Conservation (phyloP, 345 rosid species). For the Hypericum androsaemum region DNA sequence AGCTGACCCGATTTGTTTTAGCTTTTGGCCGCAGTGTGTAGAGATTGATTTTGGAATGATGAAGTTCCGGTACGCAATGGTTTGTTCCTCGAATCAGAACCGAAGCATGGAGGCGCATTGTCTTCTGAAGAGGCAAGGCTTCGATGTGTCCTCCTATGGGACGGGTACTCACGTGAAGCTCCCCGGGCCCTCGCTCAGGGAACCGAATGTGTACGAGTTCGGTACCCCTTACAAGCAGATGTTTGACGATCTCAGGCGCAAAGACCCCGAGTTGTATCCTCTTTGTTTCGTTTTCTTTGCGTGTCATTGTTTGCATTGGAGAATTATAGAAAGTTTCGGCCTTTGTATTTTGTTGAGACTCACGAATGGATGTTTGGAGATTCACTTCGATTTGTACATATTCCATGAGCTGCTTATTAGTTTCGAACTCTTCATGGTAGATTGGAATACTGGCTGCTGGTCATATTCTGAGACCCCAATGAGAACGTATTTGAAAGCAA, state of each 20-base stretch:
- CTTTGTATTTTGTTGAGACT: no score
- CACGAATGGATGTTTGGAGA: no score
- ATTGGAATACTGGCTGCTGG: no score
- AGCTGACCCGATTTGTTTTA: no score
- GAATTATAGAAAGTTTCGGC: no score
- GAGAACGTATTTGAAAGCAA: neutral
- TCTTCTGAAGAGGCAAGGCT: constrained; percentile 74
- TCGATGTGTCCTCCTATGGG: constrained; percentile 89
- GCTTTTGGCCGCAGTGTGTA: no score
- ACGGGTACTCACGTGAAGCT: constrained; percentile 86
- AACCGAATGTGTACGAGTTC: constrained; percentile 86
- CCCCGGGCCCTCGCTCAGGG: constrained; percentile 82
- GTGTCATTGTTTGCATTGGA: neutral
- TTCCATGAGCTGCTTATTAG: no score
- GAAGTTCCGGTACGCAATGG: constrained; percentile 87
- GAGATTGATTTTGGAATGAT: constrained; percentile 13
- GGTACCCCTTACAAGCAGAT: constrained; percentile 95
- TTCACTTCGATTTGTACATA: no score
- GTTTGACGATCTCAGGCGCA: constrained; percentile 92
- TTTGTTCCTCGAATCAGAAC: constrained; percentile 79
- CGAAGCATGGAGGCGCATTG: constrained; percentile 91
- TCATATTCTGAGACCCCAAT: no score
- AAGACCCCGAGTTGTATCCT: constrained; percentile 91
- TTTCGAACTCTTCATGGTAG: no score
- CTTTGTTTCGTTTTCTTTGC: neutral